A percentile compares a stretch with the other conserved stretches of the same genome.
These are phyloP conservation scores for Sonneratia caseolaris DNA, from an alignment of 345 rosid species.

Conservation along the genomic window DNA sequence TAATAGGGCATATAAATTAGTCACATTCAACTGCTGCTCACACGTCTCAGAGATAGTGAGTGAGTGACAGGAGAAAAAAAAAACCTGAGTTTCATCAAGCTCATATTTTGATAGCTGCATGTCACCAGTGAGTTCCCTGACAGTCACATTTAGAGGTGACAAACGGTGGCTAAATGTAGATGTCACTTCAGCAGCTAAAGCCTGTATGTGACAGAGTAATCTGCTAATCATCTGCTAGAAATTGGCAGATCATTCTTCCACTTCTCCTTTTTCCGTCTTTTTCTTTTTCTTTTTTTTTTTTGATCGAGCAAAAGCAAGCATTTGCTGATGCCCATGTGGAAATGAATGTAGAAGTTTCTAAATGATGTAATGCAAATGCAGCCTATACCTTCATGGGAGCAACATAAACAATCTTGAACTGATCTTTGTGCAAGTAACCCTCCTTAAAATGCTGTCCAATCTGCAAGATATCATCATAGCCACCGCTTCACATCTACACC, in stretches of 20 bases:
- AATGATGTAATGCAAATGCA: neutral
- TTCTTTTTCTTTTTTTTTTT: neutral
- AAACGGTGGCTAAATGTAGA: slow-evolving; percentile 82
- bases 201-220: slow-evolving; percentile 32
- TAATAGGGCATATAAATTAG: slow-evolving; percentile 21
- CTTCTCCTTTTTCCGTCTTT: neutral
- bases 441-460: slow-evolving; percentile 91
- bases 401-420: slow-evolving; percentile 95
- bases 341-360: slow-evolving; percentile 1
- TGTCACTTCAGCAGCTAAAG: slow-evolving; percentile 96
- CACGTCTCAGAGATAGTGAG: slow-evolving; percentile 4
- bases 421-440: slow-evolving; percentile 86
- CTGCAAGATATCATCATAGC: slow-evolving; percentile 30
- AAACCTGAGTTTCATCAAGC: slow-evolving; percentile 93
- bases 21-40: neutral
- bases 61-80: slow-evolving; percentile 7
- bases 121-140: slow-evolving; percentile 97
- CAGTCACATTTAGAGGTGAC: slow-evolving; percentile 78
- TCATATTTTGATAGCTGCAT: slow-evolving; percentile 91
- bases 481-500: neutral
- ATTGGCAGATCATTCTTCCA: neutral
- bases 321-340: neutral
- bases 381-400: slow-evolving; percentile 94
- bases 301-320: neutral
- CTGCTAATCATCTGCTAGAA: slow-evolving; percentile 3